Evolutionary conservation across 352 stramenopile genomes (phyloP), one percentile per base, ranked within the genome.

Genomic region (Vaucheria bursata): DNA sequence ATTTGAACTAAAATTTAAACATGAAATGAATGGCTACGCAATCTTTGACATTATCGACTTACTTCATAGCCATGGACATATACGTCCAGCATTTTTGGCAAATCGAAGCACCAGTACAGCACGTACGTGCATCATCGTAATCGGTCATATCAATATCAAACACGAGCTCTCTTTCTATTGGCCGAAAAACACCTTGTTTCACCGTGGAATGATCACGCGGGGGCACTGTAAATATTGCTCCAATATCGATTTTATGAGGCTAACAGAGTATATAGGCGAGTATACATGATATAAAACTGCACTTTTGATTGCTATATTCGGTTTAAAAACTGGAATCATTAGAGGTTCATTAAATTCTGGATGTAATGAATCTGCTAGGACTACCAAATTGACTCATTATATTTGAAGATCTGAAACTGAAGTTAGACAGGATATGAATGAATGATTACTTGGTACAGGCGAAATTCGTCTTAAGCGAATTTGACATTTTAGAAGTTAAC

Each of bases 121-220:
- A 99, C 49, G 93, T 97, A 35, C 96, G 91, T 53, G 99, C 94
- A 80, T 97, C 93, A 85, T 99, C 96, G 90, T 99, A 99, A 87
- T 99, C 96, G 0, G 95, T 99, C 5, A 99, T 86, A 95, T 99
- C 96, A 81, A 99, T 97, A 94, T 99, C 96, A 83, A 99, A 99
- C 35, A 99, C 95, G 12, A 99, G 90, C 85, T 99, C 96, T 34
- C 96, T 89, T 80, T 98, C 89, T 25, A 96, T 88, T 0, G 95
- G 90, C 33, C 89, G 83, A 79, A 99, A 98, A 66, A 79, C 78
- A 7, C 77, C 80, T 65, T 81, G 75, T 50, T 85, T 86, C n/a
- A 90, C 80, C 50, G 83, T 87, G 35, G 89, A 86, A 71, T 94
- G 88, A 64, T 94, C 83, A 36, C 74, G 71, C 36, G 90, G 90